Evolutionary conservation across 306 rosid species (phyloP), one percentile per base, ranked within the genome.

Genomic region (Clitoria ternatea): DNA sequence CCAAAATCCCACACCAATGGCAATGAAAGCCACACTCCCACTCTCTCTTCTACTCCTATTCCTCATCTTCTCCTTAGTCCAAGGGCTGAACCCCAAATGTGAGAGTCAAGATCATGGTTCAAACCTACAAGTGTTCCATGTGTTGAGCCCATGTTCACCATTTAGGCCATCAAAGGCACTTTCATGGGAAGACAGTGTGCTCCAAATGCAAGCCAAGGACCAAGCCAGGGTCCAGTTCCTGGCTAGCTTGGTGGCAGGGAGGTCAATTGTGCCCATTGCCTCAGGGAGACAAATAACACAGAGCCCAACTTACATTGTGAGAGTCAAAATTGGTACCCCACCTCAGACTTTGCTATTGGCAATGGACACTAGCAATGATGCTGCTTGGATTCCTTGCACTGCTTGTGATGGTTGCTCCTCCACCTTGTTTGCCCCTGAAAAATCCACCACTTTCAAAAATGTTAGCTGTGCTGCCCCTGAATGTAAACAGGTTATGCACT

Each of bases 321-420:
- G 80, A 10, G 84, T 89, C 54, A 82, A 79, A 54, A 84, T 95
- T 2, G 99, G 99, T 0, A 81, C 83, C 0, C 99, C 99, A 0
- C 80, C 96, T 13, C 99, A 95, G 78, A 89, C 91, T 2, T 32
- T 95, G 79, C 85, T 95, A 5, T 0, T 95, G 72, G 99, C 99
- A 37, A 35, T 95, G 57, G 99, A 95, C 29, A 95, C 92, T 4
- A 91, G 97, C 77, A 95, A 84, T 50, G 99, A 95, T 72, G 89
- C 91, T 14, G 96, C 99, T 30, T 95, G 97, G 99, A 40, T 95
- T 0, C 99, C 99, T 17, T 95, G 97, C 50, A 11, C 80, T 19
- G 90, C 89, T 33, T 95, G 99, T 55, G 78, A 78, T 2, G 99
- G 99, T 3, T 95, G 99, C 72, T 39, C 96, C 0, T 84, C 96